Percentiles rank a stretch among this genome's conserved stretches.
These are phyloP conservation scores for Tuber aestivum DNA, from an alignment of 495 filamentous ascomycete genomes.

Conservation along the genomic window DNA sequence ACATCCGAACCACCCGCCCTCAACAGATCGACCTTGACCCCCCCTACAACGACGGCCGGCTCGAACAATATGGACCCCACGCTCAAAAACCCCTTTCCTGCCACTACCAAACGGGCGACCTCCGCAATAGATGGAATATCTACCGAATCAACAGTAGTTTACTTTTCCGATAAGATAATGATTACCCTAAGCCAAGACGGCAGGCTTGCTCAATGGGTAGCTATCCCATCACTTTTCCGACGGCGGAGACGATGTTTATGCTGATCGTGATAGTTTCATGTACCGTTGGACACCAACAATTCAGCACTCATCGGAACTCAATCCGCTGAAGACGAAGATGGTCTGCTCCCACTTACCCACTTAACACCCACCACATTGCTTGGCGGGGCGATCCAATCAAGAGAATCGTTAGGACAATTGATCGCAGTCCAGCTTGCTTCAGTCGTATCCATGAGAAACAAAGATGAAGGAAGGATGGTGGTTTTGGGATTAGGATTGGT, in stretches of 20 bases:
- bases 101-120: conserved; percentile 59
- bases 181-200: conserved; percentile 83
- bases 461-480: conserved; percentile 70
- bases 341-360: conserved; percentile 67
- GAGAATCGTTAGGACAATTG: conserved; percentile 79
- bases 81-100: conserved; percentile 59
- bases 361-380: conserved; percentile 83
- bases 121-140: conserved; percentile 59
- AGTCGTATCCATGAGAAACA: conserved; percentile 62
- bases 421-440: conserved; percentile 83
- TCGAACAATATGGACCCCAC: conserved; percentile 26
- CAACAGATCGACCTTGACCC: background rate
- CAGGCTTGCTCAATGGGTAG: conserved; percentile 84
- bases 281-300: conserved; percentile 67
- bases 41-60: background rate
- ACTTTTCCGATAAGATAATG: conserved; percentile 88
- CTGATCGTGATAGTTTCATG: conserved; percentile 64
- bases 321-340: conserved; percentile 50
- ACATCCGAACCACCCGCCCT: background rate
- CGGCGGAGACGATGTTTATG: conserved; percentile 9
- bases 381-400: conserved; percentile 70
- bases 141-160: conserved; percentile 65
- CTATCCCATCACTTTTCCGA: conserved; percentile 24
- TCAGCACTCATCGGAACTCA: conserved; percentile 54
- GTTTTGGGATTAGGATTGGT: conserved; percentile 76